A percentile compares a stretch with the other conserved stretches of the same genome.
Conservation (phyloP, 192 early-diverging fungal genomes). For the Bifiguratus adelaidae region DNA sequence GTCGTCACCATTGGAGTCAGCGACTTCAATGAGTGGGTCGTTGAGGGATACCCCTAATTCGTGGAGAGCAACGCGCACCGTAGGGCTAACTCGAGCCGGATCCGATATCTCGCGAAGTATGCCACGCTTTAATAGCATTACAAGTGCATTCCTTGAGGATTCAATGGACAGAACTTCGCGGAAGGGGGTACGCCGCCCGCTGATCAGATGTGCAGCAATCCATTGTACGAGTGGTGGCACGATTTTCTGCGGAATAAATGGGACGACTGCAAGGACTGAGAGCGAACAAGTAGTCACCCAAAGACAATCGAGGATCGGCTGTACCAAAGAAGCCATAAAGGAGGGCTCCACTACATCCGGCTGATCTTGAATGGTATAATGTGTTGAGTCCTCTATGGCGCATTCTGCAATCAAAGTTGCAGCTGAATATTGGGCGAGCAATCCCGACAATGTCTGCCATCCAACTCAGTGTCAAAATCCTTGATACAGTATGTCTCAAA, state of each 20-base stretch:
- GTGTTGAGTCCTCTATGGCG: constrained; percentile 1
- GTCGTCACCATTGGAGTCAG: constrained; percentile 6
- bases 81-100: constrained; percentile 16
- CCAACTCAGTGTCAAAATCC: too few species aligned
- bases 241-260: constrained; percentile 18
- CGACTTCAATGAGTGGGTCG: constrained; percentile 20
- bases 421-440: constrained; percentile 2
- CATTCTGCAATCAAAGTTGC: neutral
- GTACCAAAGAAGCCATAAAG: constrained; percentile 21
- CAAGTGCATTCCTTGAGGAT: constrained; percentile 13
- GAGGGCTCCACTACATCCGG: too few species aligned
- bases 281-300: constrained; percentile 28
- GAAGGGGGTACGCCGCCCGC: constrained; percentile 19
- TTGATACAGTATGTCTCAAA: constrained; percentile 10
- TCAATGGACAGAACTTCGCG: constrained; percentile 26
- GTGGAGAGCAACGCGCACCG: constrained; percentile 18
- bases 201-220: constrained; percentile 27
- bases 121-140: constrained; percentile 18
- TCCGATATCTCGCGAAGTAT: constrained; percentile 15
- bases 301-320: constrained; percentile 20
- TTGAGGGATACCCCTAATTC: constrained; percentile 16
- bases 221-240: constrained; percentile 21
- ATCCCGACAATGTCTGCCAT: constrained; percentile 3
- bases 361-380: constrained; percentile 6
- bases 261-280: constrained; percentile 19